Base-by-base conservation (phyloP, 345 rosid genomes). In the Eucalyptus melliodora region DNA sequence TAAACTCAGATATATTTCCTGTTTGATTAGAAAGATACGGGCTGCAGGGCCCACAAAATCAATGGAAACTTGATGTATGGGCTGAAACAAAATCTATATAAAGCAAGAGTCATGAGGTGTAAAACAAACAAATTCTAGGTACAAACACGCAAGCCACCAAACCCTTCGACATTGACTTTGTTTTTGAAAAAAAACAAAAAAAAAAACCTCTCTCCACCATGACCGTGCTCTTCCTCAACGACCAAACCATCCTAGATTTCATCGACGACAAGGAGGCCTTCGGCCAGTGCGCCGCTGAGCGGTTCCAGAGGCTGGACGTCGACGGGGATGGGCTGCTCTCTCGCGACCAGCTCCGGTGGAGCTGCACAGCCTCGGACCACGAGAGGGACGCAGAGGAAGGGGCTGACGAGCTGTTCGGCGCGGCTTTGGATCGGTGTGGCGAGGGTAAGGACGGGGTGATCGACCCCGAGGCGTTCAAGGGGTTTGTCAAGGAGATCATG, bases 351-450 rank as follows among this genome's bases (percentile, higher is more conserved):
- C 89, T 95, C 21, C 88, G 90, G 3, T 50, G 90, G 87, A 86
- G 88, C n/a, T 85, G 93, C 4, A 89, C 93, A 31, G 89, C 95
- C 5, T 86, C 93, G 67, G 95, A 91, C 44, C 89, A 90, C 2
- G 93, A 88, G 47, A 77, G 91, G 40, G 82, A 91, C 4, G 87
- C 87, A 24, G 80, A 92, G 3, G 50, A 86, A 24, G 87, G 92
- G 44, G 92, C 90, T 21, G 87, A 91, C 5, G 86, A 16, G 37
- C 86, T 50, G 15, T 91, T 59, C 2, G 88, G 90, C 4, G 89
- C 88, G 44, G 90, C 93, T 31, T 92, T 96, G 23, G 91, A 94
- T 49, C 94, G 93, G 86, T 94, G 94, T 34, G 96, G 93, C 11
- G 91, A 92, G 50, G 91, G 92, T 26, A 65, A 50, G 34, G 91